Percentiles rank a stretch among this genome's conserved stretches.
These are phyloP conservation scores for Vaucheria bursata DNA, from an alignment of 352 stramenopile species.

Conservation along the genomic window DNA sequence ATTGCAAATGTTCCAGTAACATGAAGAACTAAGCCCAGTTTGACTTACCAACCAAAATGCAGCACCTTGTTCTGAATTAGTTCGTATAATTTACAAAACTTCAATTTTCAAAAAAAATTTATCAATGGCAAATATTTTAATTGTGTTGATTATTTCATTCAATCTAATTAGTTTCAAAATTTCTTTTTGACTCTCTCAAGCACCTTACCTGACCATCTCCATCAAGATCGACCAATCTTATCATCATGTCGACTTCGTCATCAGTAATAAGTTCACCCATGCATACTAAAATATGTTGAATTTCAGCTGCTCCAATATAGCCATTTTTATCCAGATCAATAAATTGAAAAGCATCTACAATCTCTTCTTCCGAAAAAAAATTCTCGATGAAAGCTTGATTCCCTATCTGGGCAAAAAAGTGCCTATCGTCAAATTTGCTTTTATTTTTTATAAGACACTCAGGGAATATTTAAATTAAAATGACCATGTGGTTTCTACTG, in stretches of 20 bases:
- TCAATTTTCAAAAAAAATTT: too few species aligned
- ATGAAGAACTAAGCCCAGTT: too few species aligned
- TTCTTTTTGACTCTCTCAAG: too few species aligned
- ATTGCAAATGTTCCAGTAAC: too few species aligned
- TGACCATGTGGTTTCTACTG: too few species aligned
- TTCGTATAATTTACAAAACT: too few species aligned
- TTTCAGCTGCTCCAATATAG: slow-evolving; percentile 78
- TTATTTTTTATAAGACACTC: neutral
- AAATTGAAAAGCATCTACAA: slow-evolving; percentile 75
- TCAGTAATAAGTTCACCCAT: slow-evolving; percentile 90
- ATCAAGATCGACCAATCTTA: slow-evolving; percentile 78
- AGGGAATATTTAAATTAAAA: neutral
- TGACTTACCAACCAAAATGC: too few species aligned
- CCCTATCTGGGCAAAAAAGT: neutral
- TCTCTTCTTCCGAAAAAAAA: slow-evolving; percentile 85
- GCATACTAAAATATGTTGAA: slow-evolving; percentile 82
- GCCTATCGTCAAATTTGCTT: neutral
- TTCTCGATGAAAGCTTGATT: too few species aligned
- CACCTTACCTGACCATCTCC: slow-evolving; percentile 73
- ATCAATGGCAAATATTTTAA: too few species aligned
- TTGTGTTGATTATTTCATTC: too few species aligned
- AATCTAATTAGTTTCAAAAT: too few species aligned
- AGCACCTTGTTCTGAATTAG: too few species aligned
- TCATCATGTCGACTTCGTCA: slow-evolving; percentile 76
- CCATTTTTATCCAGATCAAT: slow-evolving; percentile 85